Evolutionary conservation across 768 basidiomycete genomes (phyloP).

Genomic region (Calocybe gangraenosa): DNA sequence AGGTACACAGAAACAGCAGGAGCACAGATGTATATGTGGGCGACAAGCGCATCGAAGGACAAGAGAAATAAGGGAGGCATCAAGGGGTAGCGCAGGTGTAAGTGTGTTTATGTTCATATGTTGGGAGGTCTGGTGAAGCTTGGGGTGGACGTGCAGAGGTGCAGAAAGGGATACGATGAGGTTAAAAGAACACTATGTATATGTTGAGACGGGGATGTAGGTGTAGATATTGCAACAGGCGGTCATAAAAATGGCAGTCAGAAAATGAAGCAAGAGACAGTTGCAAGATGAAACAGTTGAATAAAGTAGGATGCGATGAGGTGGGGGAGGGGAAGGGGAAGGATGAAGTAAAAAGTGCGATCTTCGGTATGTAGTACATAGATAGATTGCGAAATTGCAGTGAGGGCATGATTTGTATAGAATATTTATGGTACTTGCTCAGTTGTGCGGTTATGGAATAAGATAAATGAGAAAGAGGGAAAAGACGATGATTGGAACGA

Average conservation of each 20-base stretch:
- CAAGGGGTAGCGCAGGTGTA: constrained; percentile 12
- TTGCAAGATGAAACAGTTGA: constrained; percentile 19
- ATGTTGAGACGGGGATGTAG: constrained; percentile 10
- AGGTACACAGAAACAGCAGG: constrained; percentile 11
- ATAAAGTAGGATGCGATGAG: constrained; percentile 22
- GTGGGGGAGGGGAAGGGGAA: constrained; percentile 10
- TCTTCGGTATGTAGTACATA: constrained; percentile 30
- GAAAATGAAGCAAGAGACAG: constrained; percentile 18
- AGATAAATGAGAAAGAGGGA: constrained; percentile 16
- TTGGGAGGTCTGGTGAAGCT: constrained; percentile 11
- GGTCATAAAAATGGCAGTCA: constrained; percentile 13
- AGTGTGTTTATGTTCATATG: constrained; percentile 1
- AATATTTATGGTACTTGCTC: constrained; percentile 21
- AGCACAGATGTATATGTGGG: constrained; percentile 11
- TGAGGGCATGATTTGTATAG: constrained; percentile 19
- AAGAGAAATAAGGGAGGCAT: constrained; percentile 12
- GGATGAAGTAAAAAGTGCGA: constrained; percentile 16
- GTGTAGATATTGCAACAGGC: constrained; percentile 24
- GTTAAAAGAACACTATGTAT: constrained; percentile 13
- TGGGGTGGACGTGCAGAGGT: too few species aligned
- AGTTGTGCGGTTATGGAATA: constrained; percentile 20
- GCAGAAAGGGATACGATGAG: constrained; percentile 13
- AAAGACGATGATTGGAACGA: constrained; percentile 11
- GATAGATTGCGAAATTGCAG: constrained; percentile 20
- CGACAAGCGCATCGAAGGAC: constrained; percentile 11